A percentile compares a stretch with the other conserved stretches of the same genome.
Evolutionary conservation across 2,329 filamentous ascomycete species (phyloP).

Genomic region (Aulographum hederae): DNA sequence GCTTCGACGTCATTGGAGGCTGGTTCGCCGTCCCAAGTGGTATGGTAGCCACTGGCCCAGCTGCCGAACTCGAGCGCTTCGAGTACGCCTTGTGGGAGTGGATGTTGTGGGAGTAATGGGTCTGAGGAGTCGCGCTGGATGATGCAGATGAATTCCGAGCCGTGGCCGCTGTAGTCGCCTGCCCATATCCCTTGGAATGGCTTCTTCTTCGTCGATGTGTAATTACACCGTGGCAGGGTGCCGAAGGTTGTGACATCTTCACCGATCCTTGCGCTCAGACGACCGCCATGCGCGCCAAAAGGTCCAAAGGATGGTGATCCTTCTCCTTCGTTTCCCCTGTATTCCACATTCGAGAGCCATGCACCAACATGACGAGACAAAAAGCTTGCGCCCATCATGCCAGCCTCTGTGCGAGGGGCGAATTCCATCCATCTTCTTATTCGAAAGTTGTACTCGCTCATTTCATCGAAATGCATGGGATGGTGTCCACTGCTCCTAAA

Average conservation of each 20-base stretch:
- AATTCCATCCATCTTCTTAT: conserved; percentile 61
- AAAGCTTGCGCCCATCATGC: too few species aligned
- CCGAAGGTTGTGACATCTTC: conserved; percentile 44
- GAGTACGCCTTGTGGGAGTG: conserved; percentile 17
- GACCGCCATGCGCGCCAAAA: too few species aligned
- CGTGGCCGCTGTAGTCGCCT: conserved; percentile 75
- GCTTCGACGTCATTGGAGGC: background rate
- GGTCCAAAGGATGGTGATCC: too few species aligned
- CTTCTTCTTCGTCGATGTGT: conserved; percentile 61
- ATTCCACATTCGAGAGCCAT: too few species aligned
- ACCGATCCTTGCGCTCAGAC: conserved; percentile 25
- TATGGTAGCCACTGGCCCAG: conserved; percentile 7
- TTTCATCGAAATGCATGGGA: conserved; percentile 35
- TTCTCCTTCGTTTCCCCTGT: too few species aligned
- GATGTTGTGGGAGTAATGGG: conserved; percentile 8
- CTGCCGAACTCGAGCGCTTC: conserved; percentile 9
- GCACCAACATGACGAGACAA: conserved; percentile 9
- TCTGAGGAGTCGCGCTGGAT: conserved; percentile 45
- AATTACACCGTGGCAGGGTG: conserved; percentile 56
- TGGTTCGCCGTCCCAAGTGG: too few species aligned
- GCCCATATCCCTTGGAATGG: conserved; percentile 87
- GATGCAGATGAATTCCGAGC: conserved; percentile 73
- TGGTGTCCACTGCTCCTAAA: conserved; percentile 26
- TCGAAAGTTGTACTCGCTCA: conserved; percentile 54
- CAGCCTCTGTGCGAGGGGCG: too few species aligned